Evolutionary conservation across 2,329 filamentous ascomycete species (phyloP).

Genomic region (Rhinocladiella similis): DNA sequence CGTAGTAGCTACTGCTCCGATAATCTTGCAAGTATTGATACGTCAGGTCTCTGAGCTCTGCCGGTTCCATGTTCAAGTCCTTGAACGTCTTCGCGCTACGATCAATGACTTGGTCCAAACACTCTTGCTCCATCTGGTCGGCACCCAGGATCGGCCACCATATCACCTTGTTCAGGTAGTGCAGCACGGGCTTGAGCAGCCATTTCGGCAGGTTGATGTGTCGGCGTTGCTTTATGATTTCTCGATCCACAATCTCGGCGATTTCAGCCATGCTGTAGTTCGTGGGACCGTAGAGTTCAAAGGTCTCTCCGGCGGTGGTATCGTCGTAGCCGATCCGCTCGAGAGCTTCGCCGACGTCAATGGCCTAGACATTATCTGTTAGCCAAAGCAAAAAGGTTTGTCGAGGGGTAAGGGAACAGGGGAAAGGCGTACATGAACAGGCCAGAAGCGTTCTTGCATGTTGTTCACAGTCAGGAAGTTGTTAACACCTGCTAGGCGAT

Average conservation of each 20-base stretch:
- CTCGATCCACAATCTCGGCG: conserved; percentile 80
- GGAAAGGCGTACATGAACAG: conserved; percentile 72
- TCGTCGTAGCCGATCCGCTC: conserved; percentile 92
- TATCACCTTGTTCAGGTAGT: conserved; percentile 73
- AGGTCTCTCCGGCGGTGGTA: conserved; percentile 84
- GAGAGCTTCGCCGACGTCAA: conserved; percentile 85
- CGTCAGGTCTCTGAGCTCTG: conserved; percentile 80
- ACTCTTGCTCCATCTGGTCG: conserved; percentile 88
- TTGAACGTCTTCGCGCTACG: conserved; percentile 90
- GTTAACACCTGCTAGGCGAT: conserved; percentile 75
- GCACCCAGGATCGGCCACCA: conserved; percentile 83
- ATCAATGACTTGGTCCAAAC: conserved; percentile 90
- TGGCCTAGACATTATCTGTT: conserved; percentile 55
- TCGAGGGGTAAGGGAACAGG: neutral
- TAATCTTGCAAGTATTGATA: conserved; percentile 96
- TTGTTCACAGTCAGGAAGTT: conserved; percentile 90
- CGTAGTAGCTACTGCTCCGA: conserved; percentile 84
- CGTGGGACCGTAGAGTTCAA: conserved; percentile 89
- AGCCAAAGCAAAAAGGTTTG: too few species aligned
- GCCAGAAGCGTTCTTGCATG: conserved; percentile 87
- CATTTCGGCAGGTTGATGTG: conserved; percentile 89
- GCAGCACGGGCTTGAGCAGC: conserved; percentile 72
- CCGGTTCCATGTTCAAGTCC: conserved; percentile 86
- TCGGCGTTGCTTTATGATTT: conserved; percentile 85
- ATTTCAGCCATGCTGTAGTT: conserved; percentile 90